A percentile compares a stretch with the other conserved stretches of the same genome.
Conservation (phyloP, 129 eudicot genomes). For the Pseudognaphalium luteoalbum region DNA sequence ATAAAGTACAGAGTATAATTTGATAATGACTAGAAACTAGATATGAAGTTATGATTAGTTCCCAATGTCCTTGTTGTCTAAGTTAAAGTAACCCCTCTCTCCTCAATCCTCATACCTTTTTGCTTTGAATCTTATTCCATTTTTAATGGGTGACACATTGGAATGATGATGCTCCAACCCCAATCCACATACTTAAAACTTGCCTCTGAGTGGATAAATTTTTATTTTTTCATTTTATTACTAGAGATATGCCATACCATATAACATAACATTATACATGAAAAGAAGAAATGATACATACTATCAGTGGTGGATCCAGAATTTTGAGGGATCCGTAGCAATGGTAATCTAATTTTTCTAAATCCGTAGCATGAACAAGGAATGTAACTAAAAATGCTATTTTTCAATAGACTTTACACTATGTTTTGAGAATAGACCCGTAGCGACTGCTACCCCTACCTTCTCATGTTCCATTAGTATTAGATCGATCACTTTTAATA, state of each 20-base stretch:
- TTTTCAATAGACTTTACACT: no score
- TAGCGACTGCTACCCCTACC: no score
- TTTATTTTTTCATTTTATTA: not conserved
- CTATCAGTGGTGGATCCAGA: no score
- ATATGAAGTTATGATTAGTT: slow-evolving; percentile 20
- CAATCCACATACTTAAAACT: slow-evolving; percentile 3
- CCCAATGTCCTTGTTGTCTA: slow-evolving; percentile 26
- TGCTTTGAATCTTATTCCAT: slow-evolving; percentile 36
- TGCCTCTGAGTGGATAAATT: not conserved
- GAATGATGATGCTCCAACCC: slow-evolving; percentile 17
- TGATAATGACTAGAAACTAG: slow-evolving; percentile 13
- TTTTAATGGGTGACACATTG: slow-evolving; percentile 28
- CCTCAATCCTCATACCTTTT: slow-evolving; percentile 13
- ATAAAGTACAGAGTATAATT: not conserved
- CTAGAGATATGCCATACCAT: not conserved
- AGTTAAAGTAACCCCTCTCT: slow-evolving; percentile 17
- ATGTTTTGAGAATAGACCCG: no score
- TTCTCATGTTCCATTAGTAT: no score
- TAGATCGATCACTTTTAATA: no score
- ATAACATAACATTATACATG: not conserved
- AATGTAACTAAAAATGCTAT: no score
- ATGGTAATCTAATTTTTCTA: no score
- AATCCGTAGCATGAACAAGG: no score
- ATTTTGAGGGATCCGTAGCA: no score
- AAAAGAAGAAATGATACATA: no score